phyloP scores from a whole-genome alignment of 2,329 filamentous ascomycete genomes.

The Nigrograna mackinnonii region DNA sequence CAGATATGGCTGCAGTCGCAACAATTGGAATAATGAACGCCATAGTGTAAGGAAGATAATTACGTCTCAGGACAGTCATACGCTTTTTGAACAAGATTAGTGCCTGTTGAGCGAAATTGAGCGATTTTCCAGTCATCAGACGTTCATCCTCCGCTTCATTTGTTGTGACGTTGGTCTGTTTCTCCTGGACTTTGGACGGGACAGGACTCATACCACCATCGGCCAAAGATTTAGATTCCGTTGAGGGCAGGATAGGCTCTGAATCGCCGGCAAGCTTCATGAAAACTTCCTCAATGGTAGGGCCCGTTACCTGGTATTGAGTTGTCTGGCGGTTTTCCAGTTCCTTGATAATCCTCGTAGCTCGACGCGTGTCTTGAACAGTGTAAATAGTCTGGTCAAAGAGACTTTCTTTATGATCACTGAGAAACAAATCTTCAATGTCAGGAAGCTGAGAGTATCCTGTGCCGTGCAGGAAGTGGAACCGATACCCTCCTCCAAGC shows the following conservation, averaged over 20 bases:
- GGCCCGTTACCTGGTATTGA: conserved; percentile 81
- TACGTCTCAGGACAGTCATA: conserved; percentile 71
- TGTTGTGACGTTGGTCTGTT: conserved; percentile 6
- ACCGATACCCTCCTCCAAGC: conserved; percentile 78
- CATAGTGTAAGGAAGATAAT: conserved; percentile 72
- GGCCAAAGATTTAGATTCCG: not conserved
- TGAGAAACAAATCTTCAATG: conserved; percentile 15
- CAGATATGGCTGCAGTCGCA: conserved; percentile 72
- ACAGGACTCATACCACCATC: not conserved
- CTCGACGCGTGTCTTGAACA: conserved; percentile 67
- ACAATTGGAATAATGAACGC: conserved; percentile 77
- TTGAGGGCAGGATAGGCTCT: not conserved
- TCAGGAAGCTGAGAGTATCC: conserved; percentile 9
- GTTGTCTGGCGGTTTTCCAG: conserved; percentile 67
- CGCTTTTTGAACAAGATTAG: conserved; percentile 77
- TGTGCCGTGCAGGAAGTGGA: conserved; percentile 49
- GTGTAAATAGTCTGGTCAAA: conserved; percentile 75
- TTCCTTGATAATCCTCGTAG: conserved; percentile 68
- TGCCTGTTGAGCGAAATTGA: conserved; percentile 69
- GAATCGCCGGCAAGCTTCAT: conserved; percentile 75
- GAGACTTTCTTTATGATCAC: conserved; percentile 8
- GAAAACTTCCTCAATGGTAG: conserved; percentile 89
- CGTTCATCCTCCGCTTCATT: conserved; percentile 8
- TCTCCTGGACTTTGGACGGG: conserved; percentile 23
- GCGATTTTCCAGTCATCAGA: conserved; percentile 67